Evolutionary conservation across 331 rosid species (phyloP).

Genomic region (Pyracantha coccinea): DNA sequence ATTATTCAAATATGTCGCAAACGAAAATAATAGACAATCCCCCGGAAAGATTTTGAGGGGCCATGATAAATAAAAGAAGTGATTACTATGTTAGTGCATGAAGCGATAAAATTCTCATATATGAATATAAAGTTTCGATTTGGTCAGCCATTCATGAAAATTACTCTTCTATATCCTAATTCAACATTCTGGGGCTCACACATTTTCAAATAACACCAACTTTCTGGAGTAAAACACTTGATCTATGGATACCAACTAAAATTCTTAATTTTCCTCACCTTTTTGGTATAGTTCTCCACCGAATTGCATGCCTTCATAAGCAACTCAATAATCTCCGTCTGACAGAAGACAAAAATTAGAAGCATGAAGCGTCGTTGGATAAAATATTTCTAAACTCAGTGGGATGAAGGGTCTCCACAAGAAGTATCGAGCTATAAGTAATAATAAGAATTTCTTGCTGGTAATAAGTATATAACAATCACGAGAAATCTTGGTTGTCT

Average conservation of each 20-base stretch:
- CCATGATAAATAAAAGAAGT: too few species aligned
- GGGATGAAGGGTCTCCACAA: background rate
- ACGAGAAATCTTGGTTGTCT: background rate
- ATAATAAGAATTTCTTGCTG: background rate
- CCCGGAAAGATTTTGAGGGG: too few species aligned
- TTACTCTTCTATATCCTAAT: background rate
- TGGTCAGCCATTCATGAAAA: background rate
- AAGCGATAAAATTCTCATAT: too few species aligned
- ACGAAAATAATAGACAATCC: too few species aligned
- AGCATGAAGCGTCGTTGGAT: background rate
- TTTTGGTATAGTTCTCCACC: conserved; percentile 39
- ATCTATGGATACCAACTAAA: background rate
- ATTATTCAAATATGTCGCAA: too few species aligned
- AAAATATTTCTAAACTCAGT: background rate
- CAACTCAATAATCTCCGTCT: conserved; percentile 63
- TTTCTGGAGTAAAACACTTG: background rate
- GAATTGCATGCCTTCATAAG: conserved; percentile 66
- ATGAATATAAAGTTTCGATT: background rate
- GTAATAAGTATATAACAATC: background rate
- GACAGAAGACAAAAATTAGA: conserved; percentile 12
- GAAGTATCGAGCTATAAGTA: background rate
- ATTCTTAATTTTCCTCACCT: conserved; percentile 33
- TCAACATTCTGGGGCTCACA: background rate
- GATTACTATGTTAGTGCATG: too few species aligned
- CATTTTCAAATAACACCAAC: background rate